Evolutionary conservation across 2,329 filamentous ascomycete genomes (phyloP), one percentile per base, ranked within the genome.

Genomic region (Diplodia mutila): DNA sequence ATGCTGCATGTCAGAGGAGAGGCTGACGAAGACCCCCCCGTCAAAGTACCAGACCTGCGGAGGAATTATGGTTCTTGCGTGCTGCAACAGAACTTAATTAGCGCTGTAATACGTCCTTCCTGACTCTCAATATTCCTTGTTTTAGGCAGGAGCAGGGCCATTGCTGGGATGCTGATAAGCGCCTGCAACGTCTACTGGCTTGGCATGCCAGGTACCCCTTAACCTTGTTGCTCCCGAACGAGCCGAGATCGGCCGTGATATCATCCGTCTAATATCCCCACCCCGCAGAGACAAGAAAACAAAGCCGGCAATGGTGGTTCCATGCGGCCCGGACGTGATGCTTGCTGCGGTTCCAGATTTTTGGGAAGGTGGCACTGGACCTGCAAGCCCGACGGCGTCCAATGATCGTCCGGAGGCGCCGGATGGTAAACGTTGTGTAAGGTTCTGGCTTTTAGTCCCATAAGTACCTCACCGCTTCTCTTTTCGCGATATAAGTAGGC

Each of bases 151-250:
- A 49, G 42, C 25, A 48, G 39, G 29, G 12, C 14, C 21, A 5
- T n/a, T 37, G 8, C 54, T n/a, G 54, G 54, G 54, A 42, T 59
- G 32, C 5, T 59, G 54, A 59, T 59, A 59, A 46, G 54, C 32
- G n/a, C 21, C 6, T 21, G n/a, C 12, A 16, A 18, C 34, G 12
- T 14, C 54, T 27, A 9, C 42, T 42, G 57, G 42, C 57, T 61
- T 49, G 57, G 39, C 57, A 16, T 61, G 39, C 39, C 16, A 61
- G 57, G 57, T 48, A 48, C 57, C 42, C 25, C 57, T 23, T 34
- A 49, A 48, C 27, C 39, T 37, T n/a, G 18, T 29, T 54, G 52
- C 25, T 18, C 39, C 23, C 37, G 16, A 23, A 12, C 21, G 16
- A 7, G 12, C 55, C 37, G 34, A 25, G 37, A 61, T 61, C 37